Evolutionary conservation across 805 yeast genomes (phyloP), one percentile per base, ranked within the genome.

Genomic region (Candida qinlingensis): DNA sequence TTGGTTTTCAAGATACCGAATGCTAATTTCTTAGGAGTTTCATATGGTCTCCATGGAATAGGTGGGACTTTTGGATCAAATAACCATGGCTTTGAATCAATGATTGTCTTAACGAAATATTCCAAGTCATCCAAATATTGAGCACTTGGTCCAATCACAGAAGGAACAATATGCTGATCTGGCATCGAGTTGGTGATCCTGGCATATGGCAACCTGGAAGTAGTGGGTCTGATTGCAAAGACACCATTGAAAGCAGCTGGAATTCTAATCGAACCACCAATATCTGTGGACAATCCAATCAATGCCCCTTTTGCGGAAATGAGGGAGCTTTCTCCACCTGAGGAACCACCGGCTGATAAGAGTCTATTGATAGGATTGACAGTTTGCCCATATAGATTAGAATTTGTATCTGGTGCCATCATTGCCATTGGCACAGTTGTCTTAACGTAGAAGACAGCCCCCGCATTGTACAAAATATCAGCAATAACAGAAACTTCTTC

Each of bases 81-180:
- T 11, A 38, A 41, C 86, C 87, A 82, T n/a, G 88, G 89, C 54
- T 78, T 69, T 19, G 71, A 69, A n/a, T 44, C 55, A 7, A 67
- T 43, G 61, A 78, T 81, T 12, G 68, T 53, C 49, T 78, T 73
- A 87, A 84, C 82, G 69, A 81, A 80, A 49, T 77, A 68, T 31
- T 83, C 87, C 52, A 85, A 64, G 64, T 85, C 92, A 4, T 80
- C 84, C 38, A 80, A 64, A 5, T 77, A 68, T 55, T 83, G 73
- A 3, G 86, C 73, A 66, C 84, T 60, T 35, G 92, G 92, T 12
- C 91, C 92, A 39, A 75, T 73, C 33, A 82, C 86, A 6, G 85
- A 80, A 37, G 76, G 74, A 42, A 85, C 80, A 30, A 85, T 72
- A 62, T 47, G 51, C 4, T 52, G 47, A 27, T 47, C 45, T 12